Evolutionary conservation across 2,329 filamentous ascomycete genomes (phyloP), one percentile per base, ranked within the genome.

Genomic region (Mycosphaerelloides madeirae): DNA sequence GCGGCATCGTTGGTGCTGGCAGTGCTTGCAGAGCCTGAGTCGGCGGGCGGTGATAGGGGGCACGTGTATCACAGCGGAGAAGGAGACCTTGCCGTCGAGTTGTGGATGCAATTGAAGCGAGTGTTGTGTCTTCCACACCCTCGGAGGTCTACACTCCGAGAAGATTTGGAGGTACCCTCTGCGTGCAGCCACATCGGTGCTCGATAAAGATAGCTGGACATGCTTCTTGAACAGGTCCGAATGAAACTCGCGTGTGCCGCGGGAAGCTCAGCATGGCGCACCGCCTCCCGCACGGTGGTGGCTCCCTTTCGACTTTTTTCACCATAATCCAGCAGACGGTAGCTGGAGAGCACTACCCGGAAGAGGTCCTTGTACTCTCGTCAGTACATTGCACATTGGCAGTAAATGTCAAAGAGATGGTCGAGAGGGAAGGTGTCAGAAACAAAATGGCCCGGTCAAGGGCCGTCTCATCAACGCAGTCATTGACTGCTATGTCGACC

Each of bases 391-490:
- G 12, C 9, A 8, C 20, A 14, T 35, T 25, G 32, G 12, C 11
- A 31, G 22, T 6, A 8, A 14, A 29, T 18, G n/a, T 29, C 12
- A 14, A 15, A 11, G 13, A n/a, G 38, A 6, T 15, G 39, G 25
- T 29, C n/a, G 20, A 20, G 20, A 20, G 34, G 11, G 25, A 33
- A 18, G 29, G 29, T 49, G 43, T 59, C 56, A 59, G 56, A 42
- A 43, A 43, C 46, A 49, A 57, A 25, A 54, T 55, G 55, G 61
- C 59, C 63, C 49, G 56, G 64, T 66, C 64, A 65, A 51, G 54
- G 58, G 57, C 62, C 55, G 58, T 65, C 55, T 67, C 64, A 65
- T 65, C 64, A 66, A 64, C 59, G 61, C 62, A 59, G 57, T 55
- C 55, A 48, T 55, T 53, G 55, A 50, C 58, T 57, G 62, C 64